Percentiles rank a stretch among this genome's conserved stretches.
These are phyloP conservation scores for Zygnema circumcarinatum DNA, from an alignment of 139 green algal genomes.

Conservation along the genomic window DNA sequence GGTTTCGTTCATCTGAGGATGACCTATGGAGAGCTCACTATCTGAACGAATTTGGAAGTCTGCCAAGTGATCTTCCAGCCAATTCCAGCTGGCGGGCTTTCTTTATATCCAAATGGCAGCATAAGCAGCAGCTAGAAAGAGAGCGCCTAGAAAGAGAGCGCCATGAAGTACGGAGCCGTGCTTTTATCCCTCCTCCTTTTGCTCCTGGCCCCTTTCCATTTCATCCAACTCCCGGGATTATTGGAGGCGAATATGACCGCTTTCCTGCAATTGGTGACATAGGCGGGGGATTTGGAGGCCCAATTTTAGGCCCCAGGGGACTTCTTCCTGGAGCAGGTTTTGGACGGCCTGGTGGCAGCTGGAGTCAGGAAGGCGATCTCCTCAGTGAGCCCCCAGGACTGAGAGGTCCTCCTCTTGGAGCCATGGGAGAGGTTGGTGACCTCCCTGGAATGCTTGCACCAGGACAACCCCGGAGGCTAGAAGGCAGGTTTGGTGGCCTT, in stretches of 20 bases:
- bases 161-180: neutral
- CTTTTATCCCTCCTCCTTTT: neutral
- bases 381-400: neutral
- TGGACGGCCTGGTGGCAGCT: too few relatives aligned
- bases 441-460: neutral
- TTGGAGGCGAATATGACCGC: slow-evolving; percentile 31
- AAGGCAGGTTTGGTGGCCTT: too few relatives aligned
- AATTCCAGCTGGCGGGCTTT: neutral
- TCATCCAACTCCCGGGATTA: neutral
- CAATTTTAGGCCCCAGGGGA: neutral
- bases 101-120: neutral
- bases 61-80: neutral
- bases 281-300: neutral
- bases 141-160: neutral
- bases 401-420: neutral
- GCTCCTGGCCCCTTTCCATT: neutral
- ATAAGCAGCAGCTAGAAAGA: neutral
- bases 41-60: slow-evolving; percentile 5
- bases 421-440: neutral
- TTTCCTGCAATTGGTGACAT: slow-evolving; percentile 13
- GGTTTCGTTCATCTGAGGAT: neutral
- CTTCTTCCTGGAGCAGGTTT: neutral
- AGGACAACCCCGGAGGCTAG: too few relatives aligned
- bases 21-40: neutral
- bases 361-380: neutral